A percentile compares a stretch with the other conserved stretches of the same genome.
These are phyloP conservation scores for Cladosporium sp. DNA, from an alignment of 2,329 filamentous ascomycete genomes.

Conservation along the genomic window DNA sequence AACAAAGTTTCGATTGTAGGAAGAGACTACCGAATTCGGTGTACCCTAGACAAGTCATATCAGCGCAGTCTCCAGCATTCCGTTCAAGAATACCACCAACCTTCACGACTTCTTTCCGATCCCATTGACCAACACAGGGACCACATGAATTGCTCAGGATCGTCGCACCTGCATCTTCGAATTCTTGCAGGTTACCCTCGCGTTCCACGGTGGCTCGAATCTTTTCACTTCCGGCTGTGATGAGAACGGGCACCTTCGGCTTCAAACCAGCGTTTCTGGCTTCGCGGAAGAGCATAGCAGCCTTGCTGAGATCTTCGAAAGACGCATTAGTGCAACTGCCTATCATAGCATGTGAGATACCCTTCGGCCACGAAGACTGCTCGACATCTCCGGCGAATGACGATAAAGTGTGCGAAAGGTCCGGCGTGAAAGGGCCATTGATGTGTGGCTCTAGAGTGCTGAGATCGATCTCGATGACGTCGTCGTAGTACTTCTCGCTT, in stretches of 20 bases:
- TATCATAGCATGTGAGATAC: slow-evolving; percentile 94
- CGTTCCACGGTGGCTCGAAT: slow-evolving; percentile 86
- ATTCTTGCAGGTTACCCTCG: slow-evolving; percentile 67
- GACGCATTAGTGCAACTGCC: slow-evolving; percentile 96
- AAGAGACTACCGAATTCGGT: slow-evolving; percentile 94
- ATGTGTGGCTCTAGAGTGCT: slow-evolving; percentile 94
- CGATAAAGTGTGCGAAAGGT: slow-evolving; percentile 94
- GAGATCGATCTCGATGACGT: slow-evolving; percentile 94
- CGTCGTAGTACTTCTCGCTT: slow-evolving; percentile 77
- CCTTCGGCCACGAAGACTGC: slow-evolving; percentile 92
- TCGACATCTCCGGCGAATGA: slow-evolving; percentile 94
- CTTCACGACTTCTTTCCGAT: slow-evolving; percentile 71
- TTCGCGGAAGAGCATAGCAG: slow-evolving; percentile 85
- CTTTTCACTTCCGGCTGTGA: slow-evolving; percentile 95
- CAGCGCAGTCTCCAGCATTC: slow-evolving; percentile 25
- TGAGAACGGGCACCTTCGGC: slow-evolving; percentile 88
- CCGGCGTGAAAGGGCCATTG: slow-evolving; percentile 98
- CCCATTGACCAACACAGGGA: slow-evolving; percentile 70
- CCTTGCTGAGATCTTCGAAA: slow-evolving; percentile 88
- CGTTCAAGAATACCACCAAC: slow-evolving; percentile 8
- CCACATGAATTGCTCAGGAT: slow-evolving; percentile 94
- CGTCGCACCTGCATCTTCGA: slow-evolving; percentile 93
- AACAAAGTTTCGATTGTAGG: slow-evolving; percentile 99
- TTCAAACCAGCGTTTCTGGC: slow-evolving; percentile 91
- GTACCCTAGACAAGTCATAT: slow-evolving; percentile 89